Conservation (phyloP, 2,329 filamentous ascomycete genomes). For the Sporothrix pallida region DNA sequence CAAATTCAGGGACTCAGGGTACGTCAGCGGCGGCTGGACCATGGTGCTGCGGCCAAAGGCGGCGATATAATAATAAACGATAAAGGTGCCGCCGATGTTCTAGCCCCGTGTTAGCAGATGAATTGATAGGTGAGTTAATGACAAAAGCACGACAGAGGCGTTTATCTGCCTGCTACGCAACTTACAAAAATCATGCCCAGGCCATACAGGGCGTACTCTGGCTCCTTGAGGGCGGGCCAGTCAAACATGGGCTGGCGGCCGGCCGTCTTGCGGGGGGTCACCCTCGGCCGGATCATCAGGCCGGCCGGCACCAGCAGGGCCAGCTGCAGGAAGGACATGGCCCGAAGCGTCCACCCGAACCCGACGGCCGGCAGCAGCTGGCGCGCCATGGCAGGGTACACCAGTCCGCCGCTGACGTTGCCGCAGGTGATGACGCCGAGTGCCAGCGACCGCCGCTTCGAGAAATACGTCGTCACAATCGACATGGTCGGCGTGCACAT, state of each 20-base stretch:
- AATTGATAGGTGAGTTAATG: not conserved
- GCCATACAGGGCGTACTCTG: slow-evolving; percentile 49
- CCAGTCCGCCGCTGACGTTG: slow-evolving; percentile 47
- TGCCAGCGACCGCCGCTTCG: slow-evolving; percentile 43
- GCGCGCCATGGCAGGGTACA: slow-evolving; percentile 49
- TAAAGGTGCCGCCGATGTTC: slow-evolving; percentile 48
- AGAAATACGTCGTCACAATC: slow-evolving; percentile 49
- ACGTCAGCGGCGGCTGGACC: slow-evolving; percentile 30
- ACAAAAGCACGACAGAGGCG: too few relatives aligned
- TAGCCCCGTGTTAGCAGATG: not conserved
- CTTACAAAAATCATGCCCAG: slow-evolving; percentile 48
- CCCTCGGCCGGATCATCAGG: slow-evolving; percentile 46
- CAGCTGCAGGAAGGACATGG: slow-evolving; percentile 51
- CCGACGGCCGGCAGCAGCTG: slow-evolving; percentile 46
- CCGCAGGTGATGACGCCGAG: slow-evolving; percentile 46
- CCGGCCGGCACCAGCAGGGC: slow-evolving; percentile 42
- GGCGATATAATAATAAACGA: slow-evolving; percentile 53
- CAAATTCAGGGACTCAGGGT: slow-evolving; percentile 53
- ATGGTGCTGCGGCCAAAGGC: slow-evolving; percentile 44
- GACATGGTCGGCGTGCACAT: slow-evolving; percentile 48
- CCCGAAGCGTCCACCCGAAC: slow-evolving; percentile 49
- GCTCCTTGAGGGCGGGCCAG: slow-evolving; percentile 48
- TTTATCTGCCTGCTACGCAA: not conserved
- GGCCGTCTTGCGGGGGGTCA: too few relatives aligned
- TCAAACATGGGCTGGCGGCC: slow-evolving; percentile 46